Conservation (phyloP, 306 rosid species). For the Malus sieversii region DNA sequence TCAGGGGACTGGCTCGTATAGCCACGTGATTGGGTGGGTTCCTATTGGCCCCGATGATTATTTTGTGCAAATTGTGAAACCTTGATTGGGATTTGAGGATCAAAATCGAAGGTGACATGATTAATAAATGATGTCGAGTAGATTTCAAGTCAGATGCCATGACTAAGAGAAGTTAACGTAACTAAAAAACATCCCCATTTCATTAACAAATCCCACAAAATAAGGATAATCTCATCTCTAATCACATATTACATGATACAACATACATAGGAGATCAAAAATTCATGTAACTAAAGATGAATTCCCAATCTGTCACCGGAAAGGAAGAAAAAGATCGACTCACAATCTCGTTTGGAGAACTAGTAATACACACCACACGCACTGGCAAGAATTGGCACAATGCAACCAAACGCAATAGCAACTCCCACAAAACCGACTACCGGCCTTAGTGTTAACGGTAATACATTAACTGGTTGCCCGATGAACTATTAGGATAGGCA, state of each 20-base stretch:
- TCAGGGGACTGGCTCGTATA: rapidly evolving
- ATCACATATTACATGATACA: conserved; percentile 27
- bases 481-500: conserved; percentile 52
- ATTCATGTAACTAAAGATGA: conserved; percentile 9
- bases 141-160: too few species aligned
- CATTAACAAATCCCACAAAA: neutral
- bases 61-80: too few species aligned
- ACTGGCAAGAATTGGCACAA: conserved; percentile 11
- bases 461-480: conserved; percentile 69
- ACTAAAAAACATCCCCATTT: neutral
- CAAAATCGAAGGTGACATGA: too few species aligned
- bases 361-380: conserved; percentile 8
- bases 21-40: too few species aligned
- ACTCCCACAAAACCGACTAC: neutral
- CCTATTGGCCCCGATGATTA: too few species aligned
- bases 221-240: neutral
- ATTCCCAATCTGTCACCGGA: neutral
- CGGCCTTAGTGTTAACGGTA: conserved; percentile 31
- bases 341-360: conserved; percentile 28
- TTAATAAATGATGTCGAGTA: too few species aligned
- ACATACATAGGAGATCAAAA: conserved; percentile 27
- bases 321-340: neutral
- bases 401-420: neutral
- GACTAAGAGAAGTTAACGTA: too few species aligned
- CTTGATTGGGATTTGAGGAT: too few species aligned